phyloP scores from a whole-genome alignment of 2,329 filamentous ascomycete genomes.

The Arthroderma uncinatum region DNA sequence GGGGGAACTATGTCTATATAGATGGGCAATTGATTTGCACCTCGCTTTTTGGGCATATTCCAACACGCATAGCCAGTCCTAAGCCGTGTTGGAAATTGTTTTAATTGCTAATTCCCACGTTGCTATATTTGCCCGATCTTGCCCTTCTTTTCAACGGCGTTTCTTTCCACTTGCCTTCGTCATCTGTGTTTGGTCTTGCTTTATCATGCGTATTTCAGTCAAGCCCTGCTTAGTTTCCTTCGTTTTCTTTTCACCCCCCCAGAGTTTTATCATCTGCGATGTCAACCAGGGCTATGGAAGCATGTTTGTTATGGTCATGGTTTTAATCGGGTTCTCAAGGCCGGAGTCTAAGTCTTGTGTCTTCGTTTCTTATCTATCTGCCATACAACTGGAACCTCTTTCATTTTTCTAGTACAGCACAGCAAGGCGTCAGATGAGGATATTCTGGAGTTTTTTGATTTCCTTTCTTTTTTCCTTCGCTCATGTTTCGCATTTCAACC shows the following conservation, averaged over 20 bases:
- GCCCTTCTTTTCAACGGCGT: neutral
- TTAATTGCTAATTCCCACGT: neutral
- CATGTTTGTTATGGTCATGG: neutral
- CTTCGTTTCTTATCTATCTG: neutral
- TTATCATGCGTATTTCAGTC: neutral
- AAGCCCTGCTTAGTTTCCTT: neutral
- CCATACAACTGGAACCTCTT: neutral
- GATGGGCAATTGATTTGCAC: no score
- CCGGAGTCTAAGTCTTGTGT: neutral
- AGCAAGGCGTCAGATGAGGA: slow-evolving; percentile 3
- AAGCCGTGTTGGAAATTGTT: neutral
- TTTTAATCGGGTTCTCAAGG: neutral
- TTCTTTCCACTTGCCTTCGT: neutral
- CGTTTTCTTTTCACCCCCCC: neutral
- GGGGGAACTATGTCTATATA: neutral
- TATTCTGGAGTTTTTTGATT: neutral
- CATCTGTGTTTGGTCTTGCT: neutral
- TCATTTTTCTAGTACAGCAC: neutral
- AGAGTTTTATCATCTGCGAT: neutral
- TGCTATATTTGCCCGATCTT: neutral
- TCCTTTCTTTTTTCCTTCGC: neutral
- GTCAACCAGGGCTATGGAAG: neutral
- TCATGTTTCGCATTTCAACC: neutral
- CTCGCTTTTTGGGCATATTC: neutral
- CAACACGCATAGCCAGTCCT: neutral